These are phyloP conservation scores for Carpinus viminea DNA, from an alignment of 306 rosid genomes.

Conservation along the genomic window DNA sequence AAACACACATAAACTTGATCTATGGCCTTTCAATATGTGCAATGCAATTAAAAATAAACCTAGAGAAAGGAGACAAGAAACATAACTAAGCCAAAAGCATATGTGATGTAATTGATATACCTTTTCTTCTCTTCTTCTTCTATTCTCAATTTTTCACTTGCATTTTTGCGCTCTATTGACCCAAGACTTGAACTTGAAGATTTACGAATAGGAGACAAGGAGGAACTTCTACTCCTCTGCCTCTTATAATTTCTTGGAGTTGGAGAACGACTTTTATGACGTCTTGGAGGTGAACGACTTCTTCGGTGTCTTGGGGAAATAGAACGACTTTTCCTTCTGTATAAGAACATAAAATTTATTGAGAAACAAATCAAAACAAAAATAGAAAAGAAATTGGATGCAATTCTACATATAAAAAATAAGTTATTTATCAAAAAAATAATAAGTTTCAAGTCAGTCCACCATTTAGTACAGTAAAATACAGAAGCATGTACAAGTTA, in stretches of 20 bases:
- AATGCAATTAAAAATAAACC: neutral
- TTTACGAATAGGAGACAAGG: constrained; percentile 69
- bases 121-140: constrained; percentile 92
- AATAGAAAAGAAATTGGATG: neutral
- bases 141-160: constrained; percentile 71
- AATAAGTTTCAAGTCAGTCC: constrained; percentile 52
- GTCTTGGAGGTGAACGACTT: constrained; percentile 57
- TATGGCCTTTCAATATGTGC: neutral
- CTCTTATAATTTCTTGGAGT: constrained; percentile 62
- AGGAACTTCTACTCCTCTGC: constrained; percentile 78
- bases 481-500: constrained; percentile 71
- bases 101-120: constrained; percentile 45
- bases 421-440: no score
- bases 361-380: constrained; percentile 37
- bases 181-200: constrained; percentile 81
- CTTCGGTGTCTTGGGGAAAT: constrained; percentile 51
- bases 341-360: constrained; percentile 37
- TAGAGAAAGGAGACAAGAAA: constrained; percentile 7
- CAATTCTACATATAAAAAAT: constrained; percentile 16
- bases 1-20: neutral
- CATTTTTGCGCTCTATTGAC: constrained; percentile 68
- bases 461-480: constrained; percentile 56
- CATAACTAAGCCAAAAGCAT: constrained; percentile 18
- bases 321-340: constrained; percentile 88
- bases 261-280: constrained; percentile 44